Conservation (phyloP, 176 grass and related monocot species). For the Elaeis guineensis region DNA sequence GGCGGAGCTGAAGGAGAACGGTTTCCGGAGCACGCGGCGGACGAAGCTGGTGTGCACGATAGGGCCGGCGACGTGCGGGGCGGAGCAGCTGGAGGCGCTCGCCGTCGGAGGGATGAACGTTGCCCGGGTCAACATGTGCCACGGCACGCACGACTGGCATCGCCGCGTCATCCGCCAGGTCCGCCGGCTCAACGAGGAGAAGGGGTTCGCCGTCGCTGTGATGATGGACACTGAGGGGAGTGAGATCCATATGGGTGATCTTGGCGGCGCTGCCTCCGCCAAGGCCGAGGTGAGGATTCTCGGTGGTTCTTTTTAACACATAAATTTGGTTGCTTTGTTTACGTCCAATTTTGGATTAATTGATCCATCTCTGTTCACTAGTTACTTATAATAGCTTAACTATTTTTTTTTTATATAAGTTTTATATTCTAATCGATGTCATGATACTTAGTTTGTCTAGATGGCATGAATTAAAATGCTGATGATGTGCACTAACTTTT, state of each 20-base stretch:
- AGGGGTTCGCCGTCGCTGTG: conserved; percentile 71
- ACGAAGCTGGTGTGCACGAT: conserved; percentile 98
- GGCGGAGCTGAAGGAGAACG: conserved; percentile 83
- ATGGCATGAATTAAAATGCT: no score
- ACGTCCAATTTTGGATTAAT: no score
- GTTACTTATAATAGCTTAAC: no score
- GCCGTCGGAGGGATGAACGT: conserved; percentile 98
- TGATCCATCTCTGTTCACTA: no score
- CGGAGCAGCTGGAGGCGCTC: conserved; percentile 80
- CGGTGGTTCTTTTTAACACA: background rate
- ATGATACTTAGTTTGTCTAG: no score
- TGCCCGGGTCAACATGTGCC: conserved; percentile 90
- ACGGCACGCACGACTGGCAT: conserved; percentile 80
- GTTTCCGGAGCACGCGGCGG: conserved; percentile 87
- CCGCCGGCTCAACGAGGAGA: conserved; percentile 83
- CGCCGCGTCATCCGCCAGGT: conserved; percentile 55
- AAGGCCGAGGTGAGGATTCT: conserved; percentile 65
- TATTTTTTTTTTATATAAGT: no score
- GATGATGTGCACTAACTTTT: no score
- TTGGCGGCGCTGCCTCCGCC: conserved; percentile 64
- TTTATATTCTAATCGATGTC: no score
- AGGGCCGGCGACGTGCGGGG: conserved; percentile 63
- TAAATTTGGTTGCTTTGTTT: no score
- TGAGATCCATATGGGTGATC: conserved; percentile 97
- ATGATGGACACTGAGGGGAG: conserved; percentile 99